Conservation (phyloP, 306 rosid genomes). For the Ormosia emarginata region DNA sequence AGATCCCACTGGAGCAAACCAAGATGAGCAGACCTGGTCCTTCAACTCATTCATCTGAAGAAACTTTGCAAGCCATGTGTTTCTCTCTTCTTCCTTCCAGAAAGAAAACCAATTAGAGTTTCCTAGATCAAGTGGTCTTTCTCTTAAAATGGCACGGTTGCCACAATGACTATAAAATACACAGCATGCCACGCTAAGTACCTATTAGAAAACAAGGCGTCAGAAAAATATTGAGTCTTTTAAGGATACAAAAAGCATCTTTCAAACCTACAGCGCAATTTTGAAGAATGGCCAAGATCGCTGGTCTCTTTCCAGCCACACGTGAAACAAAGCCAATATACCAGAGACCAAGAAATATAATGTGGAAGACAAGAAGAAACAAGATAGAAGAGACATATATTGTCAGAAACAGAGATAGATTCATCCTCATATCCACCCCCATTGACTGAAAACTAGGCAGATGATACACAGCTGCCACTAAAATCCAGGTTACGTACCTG, state of each 20-base stretch:
- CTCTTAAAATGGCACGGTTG: conserved; percentile 74
- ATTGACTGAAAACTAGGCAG: conserved; percentile 96
- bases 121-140: conserved; percentile 49
- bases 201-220: conserved; percentile 49
- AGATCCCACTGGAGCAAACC: conserved; percentile 99
- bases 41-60: conserved; percentile 80
- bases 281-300: conserved; percentile 77
- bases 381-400: conserved; percentile 82
- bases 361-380: conserved; percentile 85
- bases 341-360: conserved; percentile 88
- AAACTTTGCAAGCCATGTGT: conserved; percentile 78
- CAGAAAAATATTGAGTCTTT: conserved; percentile 20
- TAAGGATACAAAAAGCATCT: conserved; percentile 4
- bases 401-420: conserved; percentile 76
- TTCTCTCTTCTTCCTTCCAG: conserved; percentile 79
- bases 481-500: conserved; percentile 92
- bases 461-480: conserved; percentile 96
- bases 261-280: conserved; percentile 77
- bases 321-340: conserved; percentile 95
- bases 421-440: conserved; percentile 99
- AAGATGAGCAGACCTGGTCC: conserved; percentile 93
- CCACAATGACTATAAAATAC: conserved; percentile 98
- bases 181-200: conserved; percentile 96
- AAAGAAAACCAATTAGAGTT: conserved; percentile 61
- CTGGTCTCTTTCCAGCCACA: conserved; percentile 93